Evolutionary conservation across 176 grass and related monocot species (phyloP).

Genomic region (Carex kokanica): DNA sequence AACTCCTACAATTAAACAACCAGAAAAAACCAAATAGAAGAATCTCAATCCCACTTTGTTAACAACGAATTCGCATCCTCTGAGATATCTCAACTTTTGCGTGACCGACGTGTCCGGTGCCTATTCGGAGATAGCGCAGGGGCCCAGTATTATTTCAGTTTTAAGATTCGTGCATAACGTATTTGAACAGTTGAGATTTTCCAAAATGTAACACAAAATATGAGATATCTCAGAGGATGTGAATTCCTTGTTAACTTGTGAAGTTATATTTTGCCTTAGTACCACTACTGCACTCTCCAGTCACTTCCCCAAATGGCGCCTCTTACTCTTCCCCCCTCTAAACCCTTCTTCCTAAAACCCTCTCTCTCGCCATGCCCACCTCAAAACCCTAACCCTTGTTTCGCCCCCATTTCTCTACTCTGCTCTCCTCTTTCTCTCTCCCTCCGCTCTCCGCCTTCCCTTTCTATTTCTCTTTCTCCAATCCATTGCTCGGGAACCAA

Average conservation of each 20-base stretch:
- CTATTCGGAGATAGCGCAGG: too few relatives aligned
- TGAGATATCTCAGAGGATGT: too few relatives aligned
- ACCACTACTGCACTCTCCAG: neutral
- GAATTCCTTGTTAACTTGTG: neutral
- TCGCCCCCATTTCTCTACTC: neutral
- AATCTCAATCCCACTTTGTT: too few relatives aligned
- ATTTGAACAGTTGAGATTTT: too few relatives aligned
- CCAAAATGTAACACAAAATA: too few relatives aligned
- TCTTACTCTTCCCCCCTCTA: neutral
- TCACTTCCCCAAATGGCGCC: conserved; percentile 7
- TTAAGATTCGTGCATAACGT: too few relatives aligned
- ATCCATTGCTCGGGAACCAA: conserved; percentile 1
- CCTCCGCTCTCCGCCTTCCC: neutral
- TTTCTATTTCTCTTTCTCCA: neutral
- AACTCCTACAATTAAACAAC: too few relatives aligned
- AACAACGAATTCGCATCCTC: too few relatives aligned
- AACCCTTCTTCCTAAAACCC: conserved; percentile 8
- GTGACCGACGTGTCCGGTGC: too few relatives aligned
- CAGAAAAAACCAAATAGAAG: too few relatives aligned
- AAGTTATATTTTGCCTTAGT: neutral
- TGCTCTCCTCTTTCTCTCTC: neutral
- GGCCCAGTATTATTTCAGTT: too few relatives aligned
- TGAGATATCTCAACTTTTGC: too few relatives aligned
- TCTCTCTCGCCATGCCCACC: neutral
- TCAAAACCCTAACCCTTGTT: conserved; percentile 25